A percentile compares a stretch with the other conserved stretches of the same genome.
Evolutionary conservation across 2,329 filamentous ascomycete genomes (phyloP).

Genomic region (Aureobasidium sp.): DNA sequence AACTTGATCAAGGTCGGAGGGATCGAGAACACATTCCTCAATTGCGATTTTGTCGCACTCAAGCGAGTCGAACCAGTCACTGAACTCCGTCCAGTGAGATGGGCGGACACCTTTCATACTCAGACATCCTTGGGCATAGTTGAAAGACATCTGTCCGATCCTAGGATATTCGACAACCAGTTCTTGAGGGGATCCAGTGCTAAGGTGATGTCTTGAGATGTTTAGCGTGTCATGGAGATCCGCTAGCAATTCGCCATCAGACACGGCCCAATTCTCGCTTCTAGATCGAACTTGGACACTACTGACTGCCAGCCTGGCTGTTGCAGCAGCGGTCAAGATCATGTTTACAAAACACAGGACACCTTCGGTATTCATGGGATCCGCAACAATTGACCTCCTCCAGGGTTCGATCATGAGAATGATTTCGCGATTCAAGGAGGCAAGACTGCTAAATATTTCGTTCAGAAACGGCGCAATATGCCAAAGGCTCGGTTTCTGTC

Average conservation of each 20-base stretch:
- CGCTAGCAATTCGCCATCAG: neutral
- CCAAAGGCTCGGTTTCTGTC: neutral
- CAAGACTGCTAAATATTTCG: neutral
- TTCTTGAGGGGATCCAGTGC: neutral
- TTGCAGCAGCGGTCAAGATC: neutral
- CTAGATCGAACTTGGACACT: neutral
- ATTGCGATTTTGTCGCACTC: neutral
- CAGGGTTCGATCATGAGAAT: neutral
- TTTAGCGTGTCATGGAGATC: neutral
- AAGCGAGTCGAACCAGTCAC: neutral
- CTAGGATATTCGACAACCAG: neutral
- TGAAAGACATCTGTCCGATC: neutral
- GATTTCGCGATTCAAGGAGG: neutral
- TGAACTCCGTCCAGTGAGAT: neutral
- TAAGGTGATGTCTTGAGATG: neutral
- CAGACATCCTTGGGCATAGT: neutral
- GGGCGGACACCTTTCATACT: neutral
- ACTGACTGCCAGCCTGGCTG: neutral
- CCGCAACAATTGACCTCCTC: neutral
- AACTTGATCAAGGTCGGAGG: neutral
- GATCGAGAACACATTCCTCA: neutral
- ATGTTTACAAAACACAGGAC: neutral
- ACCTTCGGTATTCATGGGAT: neutral
- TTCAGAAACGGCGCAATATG: neutral
- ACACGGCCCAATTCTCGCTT: neutral